phyloP scores from a whole-genome alignment of 2,329 filamentous ascomycete genomes.

The Ascochyta fabae region DNA sequence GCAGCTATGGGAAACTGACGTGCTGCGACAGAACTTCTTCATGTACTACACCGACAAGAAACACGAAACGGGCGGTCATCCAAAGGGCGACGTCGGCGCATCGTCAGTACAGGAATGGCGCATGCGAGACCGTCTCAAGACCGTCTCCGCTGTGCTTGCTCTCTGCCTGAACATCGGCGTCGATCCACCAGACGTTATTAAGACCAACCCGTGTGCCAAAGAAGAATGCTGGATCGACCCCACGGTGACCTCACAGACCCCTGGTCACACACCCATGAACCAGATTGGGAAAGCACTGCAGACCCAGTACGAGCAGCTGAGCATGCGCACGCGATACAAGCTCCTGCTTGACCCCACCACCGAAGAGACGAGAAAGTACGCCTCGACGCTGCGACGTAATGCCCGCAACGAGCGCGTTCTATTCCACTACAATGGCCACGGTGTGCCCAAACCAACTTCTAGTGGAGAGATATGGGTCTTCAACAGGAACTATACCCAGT shows the following conservation, averaged over 20 bases:
- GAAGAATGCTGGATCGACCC: conserved; percentile 98
- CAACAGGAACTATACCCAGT: conserved; percentile 98
- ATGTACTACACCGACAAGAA: conserved; percentile 99
- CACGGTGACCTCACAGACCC: conserved; percentile 72
- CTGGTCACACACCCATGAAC: conserved; percentile 81
- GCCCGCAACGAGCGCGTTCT: conserved; percentile 95
- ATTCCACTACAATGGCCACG: conserved; percentile 99
- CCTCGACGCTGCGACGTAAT: conserved; percentile 84
- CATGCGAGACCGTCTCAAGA: conserved; percentile 95
- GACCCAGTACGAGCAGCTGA: conserved; percentile 93
- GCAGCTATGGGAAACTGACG: conserved; percentile 13
- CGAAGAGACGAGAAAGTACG: conserved; percentile 97
- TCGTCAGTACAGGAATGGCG: conserved; percentile 87
- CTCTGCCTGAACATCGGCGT: conserved; percentile 97
- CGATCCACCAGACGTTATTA: conserved; percentile 94
- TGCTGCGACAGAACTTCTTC: conserved; percentile 79
- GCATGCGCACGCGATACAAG: conserved; percentile 95
- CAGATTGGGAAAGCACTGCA: conserved; percentile 97
- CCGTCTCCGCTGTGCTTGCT: conserved; percentile 90
- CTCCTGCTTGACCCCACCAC: conserved; percentile 95
- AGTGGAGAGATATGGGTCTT: conserved; percentile 99
- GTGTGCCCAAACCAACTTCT: conserved; percentile 91
- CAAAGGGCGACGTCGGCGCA: conserved; percentile 64
- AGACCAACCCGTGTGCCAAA: conserved; percentile 90
- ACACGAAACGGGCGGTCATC: conserved; percentile 91